These are phyloP conservation scores for Globisporangium spinosum DNA, from an alignment of 352 stramenopile species.

Conservation along the genomic window DNA sequence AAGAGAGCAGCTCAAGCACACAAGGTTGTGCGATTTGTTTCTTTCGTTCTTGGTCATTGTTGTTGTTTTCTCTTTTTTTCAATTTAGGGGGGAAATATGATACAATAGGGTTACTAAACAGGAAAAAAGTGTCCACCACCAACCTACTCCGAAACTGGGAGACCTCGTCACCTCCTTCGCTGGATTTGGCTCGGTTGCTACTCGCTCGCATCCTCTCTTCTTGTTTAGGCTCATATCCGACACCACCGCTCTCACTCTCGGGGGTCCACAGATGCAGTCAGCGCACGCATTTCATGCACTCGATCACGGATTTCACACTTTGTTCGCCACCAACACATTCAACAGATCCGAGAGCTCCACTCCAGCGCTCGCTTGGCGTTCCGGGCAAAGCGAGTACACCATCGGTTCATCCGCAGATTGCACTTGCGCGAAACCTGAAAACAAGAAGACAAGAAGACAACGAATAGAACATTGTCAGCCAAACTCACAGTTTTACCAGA, in stretches of 20 bases:
- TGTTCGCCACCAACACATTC: slow-evolving; percentile 4
- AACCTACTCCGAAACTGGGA: background rate
- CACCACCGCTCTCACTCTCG: background rate
- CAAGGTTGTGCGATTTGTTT: background rate
- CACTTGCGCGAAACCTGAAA: slow-evolving; percentile 26
- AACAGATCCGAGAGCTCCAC: slow-evolving; percentile 4
- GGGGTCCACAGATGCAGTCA: background rate
- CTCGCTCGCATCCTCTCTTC: background rate
- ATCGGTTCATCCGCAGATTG: slow-evolving; percentile 19
- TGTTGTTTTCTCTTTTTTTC: background rate
- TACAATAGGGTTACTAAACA: slow-evolving; percentile 11
- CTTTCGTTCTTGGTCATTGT: background rate
- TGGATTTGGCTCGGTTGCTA: background rate
- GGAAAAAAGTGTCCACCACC: background rate
- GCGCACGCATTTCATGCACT: background rate
- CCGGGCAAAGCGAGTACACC: slow-evolving; percentile 24
- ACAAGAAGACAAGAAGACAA: background rate
- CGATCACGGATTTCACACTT: background rate
- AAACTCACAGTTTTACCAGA: background rate
- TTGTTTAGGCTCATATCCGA: slow-evolving; percentile 4
- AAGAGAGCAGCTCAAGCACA: background rate
- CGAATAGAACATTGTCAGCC: background rate
- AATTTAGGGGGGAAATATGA: slow-evolving; percentile 4
- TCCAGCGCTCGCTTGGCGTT: slow-evolving; percentile 2
- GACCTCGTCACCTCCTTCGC: background rate